phyloP scores from a whole-genome alignment of 768 basidiomycete species.

The Trametes coccinea region DNA sequence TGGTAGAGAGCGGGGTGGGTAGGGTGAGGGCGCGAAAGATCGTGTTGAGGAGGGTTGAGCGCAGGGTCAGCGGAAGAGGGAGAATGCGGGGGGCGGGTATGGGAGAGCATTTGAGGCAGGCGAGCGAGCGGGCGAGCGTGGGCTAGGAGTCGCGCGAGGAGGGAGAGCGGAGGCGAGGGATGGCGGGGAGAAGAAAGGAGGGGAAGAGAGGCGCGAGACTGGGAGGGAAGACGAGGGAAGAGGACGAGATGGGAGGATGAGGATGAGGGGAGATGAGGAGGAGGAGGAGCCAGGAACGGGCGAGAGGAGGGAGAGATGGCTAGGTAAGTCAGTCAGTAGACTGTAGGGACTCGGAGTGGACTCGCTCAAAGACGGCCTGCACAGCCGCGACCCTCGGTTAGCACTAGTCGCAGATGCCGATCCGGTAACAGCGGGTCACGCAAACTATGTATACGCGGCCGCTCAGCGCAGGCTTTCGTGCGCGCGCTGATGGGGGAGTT shows the following conservation, averaged over 20 bases:
- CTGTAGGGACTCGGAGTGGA: no score
- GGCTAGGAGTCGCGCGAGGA: not conserved
- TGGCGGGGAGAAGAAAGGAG: conserved; percentile 3
- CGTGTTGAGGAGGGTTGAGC: conserved; percentile 35
- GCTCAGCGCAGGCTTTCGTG: no score
- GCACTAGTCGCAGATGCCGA: no score
- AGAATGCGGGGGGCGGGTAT: conserved; percentile 6
- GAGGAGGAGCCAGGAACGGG: not conserved
- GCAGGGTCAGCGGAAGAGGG: conserved; percentile 26
- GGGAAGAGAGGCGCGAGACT: not conserved
- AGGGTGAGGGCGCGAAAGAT: conserved; percentile 32
- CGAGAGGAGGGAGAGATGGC: conserved; percentile 4
- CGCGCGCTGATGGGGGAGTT: not conserved
- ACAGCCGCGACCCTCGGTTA: no score
- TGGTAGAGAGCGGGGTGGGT: conserved; percentile 27
- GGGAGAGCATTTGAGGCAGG: conserved; percentile 23
- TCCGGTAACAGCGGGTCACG: no score
- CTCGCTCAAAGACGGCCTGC: no score
- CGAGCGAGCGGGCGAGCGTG: not conserved
- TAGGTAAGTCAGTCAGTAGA: no score
- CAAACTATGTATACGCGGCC: no score
- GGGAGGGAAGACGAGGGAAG: not conserved
- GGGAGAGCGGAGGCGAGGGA: conserved; percentile 1
- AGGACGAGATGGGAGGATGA: conserved; percentile 31
- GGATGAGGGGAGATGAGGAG: conserved; percentile 24